Evolutionary conservation across 768 basidiomycete species (phyloP).

Genomic region (Amanita muscaria): DNA sequence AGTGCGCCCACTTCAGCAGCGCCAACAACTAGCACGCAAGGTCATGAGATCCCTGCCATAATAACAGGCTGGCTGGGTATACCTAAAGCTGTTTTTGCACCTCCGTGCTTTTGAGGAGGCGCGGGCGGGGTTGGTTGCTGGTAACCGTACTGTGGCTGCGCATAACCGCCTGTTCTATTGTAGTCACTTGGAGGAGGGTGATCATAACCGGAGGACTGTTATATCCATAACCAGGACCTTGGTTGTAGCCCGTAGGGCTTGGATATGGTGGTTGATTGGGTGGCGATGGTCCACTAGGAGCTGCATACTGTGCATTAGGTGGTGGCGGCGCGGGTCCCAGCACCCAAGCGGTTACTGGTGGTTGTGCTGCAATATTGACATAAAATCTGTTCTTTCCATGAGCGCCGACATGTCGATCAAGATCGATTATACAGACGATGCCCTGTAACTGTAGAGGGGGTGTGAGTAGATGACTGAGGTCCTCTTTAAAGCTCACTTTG

Average conservation of each 20-base stretch:
- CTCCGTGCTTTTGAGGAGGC: conserved; percentile 34
- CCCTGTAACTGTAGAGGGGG: conserved; percentile 32
- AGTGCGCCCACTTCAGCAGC: neutral
- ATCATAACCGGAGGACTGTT: conserved; percentile 16
- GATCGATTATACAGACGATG: conserved; percentile 38
- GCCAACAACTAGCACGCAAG: neutral
- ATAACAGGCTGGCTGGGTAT: conserved; percentile 9
- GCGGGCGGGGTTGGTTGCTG: conserved; percentile 30
- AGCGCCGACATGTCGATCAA: neutral
- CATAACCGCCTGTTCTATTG: conserved; percentile 7
- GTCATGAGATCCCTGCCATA: neutral
- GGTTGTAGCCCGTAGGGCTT: conserved; percentile 6
- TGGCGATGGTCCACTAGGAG: conserved; percentile 40
- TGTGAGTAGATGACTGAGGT: conserved; percentile 16
- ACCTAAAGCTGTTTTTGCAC: conserved; percentile 46
- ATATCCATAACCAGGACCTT: conserved; percentile 18
- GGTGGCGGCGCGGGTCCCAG: conserved; percentile 41
- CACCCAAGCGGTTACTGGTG: conserved; percentile 59
- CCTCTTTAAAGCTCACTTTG: conserved; percentile 42
- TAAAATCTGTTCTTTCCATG: conserved; percentile 50
- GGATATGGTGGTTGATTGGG: neutral
- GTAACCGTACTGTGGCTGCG: neutral
- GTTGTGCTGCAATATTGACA: conserved; percentile 54
- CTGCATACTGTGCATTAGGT: conserved; percentile 26
- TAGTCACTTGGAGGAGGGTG: neutral